A percentile compares a stretch with the other conserved stretches of the same genome.
Evolutionary conservation across 1,284 basidiomycete species (phyloP).

Genomic region (Fistulina hepatica): DNA sequence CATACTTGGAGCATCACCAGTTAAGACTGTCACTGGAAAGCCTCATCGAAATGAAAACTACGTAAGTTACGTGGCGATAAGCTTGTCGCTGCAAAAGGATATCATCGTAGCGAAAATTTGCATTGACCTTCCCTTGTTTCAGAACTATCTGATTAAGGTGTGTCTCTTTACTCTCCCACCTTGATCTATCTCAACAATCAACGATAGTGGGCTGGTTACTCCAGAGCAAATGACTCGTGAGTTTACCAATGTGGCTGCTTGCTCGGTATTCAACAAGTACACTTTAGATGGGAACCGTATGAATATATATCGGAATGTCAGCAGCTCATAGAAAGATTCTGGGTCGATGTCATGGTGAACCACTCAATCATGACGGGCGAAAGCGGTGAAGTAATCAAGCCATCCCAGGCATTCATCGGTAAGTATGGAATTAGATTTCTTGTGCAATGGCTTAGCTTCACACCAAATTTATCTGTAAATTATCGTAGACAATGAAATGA

Average conservation of each 20-base stretch:
- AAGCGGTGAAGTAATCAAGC: constrained; percentile 9
- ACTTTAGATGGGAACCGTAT: constrained; percentile 17
- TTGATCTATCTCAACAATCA: neutral
- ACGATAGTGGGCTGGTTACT: constrained; percentile 13
- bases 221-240: constrained; percentile 7
- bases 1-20: constrained; percentile 7
- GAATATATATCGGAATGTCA: constrained; percentile 8
- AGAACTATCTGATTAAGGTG: constrained; percentile 13
- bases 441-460: too few species aligned
- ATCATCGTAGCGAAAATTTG: constrained; percentile 3
- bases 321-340: constrained; percentile 11
- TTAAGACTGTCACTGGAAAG: neutral
- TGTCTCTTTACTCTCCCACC: neutral
- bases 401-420: constrained; percentile 32
- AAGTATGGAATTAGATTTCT: too few species aligned
- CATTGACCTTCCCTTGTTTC: neutral
- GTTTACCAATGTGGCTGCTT: neutral
- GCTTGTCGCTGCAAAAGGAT: too few species aligned
- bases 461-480: too few species aligned
- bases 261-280: neutral
- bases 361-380: constrained; percentile 11
- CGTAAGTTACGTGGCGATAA: too few species aligned
- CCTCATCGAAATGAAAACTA: neutral
- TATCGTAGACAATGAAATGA: too few species aligned
- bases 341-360: constrained; percentile 10